Evolutionary conservation across 768 basidiomycete species (phyloP).

Genomic region (Austroboletus eburneus): DNA sequence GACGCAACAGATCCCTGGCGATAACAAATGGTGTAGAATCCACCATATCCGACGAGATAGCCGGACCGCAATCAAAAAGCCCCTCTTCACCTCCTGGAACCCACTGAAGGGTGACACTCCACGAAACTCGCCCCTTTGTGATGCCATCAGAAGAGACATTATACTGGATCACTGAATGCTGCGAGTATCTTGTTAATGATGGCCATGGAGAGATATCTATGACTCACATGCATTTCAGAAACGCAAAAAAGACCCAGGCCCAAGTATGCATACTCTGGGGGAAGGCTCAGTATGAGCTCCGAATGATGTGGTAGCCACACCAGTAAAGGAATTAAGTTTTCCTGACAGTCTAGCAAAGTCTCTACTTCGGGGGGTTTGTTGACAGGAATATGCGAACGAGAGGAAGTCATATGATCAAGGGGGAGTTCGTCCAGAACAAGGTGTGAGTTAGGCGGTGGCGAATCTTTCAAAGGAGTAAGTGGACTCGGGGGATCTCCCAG

Average conservation of each 20-base stretch:
- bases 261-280: constrained; percentile 37
- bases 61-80: constrained; percentile 10
- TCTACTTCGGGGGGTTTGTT: constrained; percentile 41
- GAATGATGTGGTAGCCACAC: constrained; percentile 36
- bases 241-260: constrained; percentile 49
- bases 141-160: not conserved
- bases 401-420: not conserved
- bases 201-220: not conserved
- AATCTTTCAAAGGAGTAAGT: not conserved
- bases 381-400: constrained; percentile 15
- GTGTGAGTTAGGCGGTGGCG: not conserved
- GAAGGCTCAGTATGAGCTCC: constrained; percentile 26
- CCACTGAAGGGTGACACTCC: constrained; percentile 48
- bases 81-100: constrained; percentile 45
- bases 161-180: constrained; percentile 13
- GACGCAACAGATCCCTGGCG: constrained; percentile 6
- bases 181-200: constrained; percentile 4
- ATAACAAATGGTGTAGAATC: not conserved
- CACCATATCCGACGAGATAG: not conserved
- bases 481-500: not conserved
- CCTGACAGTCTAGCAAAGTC: constrained; percentile 39
- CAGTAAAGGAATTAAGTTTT: constrained; percentile 36
- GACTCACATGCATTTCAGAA: constrained; percentile 35
- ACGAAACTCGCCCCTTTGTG: constrained; percentile 35
- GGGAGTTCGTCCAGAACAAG: not conserved